phyloP scores from a whole-genome alignment of 305 asterid species.

The Plantago lanceolata region DNA sequence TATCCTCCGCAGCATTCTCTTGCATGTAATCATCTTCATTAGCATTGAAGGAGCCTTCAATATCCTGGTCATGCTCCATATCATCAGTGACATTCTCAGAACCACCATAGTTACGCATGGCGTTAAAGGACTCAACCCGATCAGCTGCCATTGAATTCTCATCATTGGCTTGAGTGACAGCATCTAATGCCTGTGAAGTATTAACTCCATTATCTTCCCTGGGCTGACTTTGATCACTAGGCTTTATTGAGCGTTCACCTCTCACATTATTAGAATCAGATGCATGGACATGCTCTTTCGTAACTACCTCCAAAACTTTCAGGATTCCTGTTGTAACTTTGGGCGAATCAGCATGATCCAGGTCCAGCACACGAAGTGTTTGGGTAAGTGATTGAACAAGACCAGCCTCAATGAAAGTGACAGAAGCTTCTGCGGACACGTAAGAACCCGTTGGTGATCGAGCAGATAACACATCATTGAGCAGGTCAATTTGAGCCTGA shows the following conservation, averaged over 20 bases:
- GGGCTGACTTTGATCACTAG: conserved; percentile 47
- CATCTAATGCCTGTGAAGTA: conserved; percentile 41
- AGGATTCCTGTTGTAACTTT: conserved; percentile 75
- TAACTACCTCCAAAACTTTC: conserved; percentile 84
- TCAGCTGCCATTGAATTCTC: conserved; percentile 44
- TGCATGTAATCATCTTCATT: conserved; percentile 92
- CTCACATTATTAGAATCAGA: conserved; percentile 56
- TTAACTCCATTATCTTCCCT: conserved; percentile 44
- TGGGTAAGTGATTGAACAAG: conserved; percentile 69
- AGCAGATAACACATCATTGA: conserved; percentile 81
- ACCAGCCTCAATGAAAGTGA: conserved; percentile 80
- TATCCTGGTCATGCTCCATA: conserved; percentile 98
- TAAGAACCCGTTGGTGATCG: conserved; percentile 89
- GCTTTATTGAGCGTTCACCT: conserved; percentile 49
- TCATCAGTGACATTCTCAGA: conserved; percentile 87
- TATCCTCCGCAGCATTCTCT: conserved; percentile 67
- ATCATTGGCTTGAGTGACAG: conserved; percentile 50
- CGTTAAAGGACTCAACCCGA: conserved; percentile 44
- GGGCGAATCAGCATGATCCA: conserved; percentile 79
- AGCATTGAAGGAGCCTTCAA: conserved; percentile 68
- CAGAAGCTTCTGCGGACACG: conserved; percentile 84
- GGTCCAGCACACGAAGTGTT: conserved; percentile 69
- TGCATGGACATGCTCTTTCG: conserved; percentile 89
- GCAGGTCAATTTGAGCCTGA: conserved; percentile 70
- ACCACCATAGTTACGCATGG: conserved; percentile 65